These are phyloP conservation scores for Ambispora gerdemannii DNA, from an alignment of 192 early-diverging fungal genomes.

Conservation along the genomic window DNA sequence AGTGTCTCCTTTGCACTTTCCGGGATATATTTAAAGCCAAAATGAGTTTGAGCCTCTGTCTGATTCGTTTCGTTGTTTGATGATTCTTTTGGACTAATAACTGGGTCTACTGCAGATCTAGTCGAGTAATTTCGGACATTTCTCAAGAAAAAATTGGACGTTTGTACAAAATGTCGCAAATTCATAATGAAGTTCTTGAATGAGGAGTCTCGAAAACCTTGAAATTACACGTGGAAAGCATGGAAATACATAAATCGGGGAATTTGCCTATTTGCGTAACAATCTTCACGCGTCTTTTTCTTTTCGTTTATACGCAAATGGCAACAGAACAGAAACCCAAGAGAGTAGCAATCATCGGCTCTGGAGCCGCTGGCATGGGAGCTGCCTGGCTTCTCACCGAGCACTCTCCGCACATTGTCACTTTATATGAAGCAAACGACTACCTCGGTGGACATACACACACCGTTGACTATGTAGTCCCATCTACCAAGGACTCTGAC, in stretches of 20 bases:
- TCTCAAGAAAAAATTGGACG: too few species aligned
- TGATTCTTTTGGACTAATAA: background rate
- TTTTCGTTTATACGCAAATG: too few species aligned
- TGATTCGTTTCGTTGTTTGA: background rate
- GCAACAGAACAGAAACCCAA: constrained; percentile 1
- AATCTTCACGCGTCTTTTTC: too few species aligned
- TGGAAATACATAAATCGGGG: too few species aligned
- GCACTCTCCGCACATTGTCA: constrained; percentile 40
- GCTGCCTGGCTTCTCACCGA: constrained; percentile 55
- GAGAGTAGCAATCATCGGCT: constrained; percentile 25
- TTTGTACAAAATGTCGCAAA: too few species aligned
- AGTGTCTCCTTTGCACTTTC: constrained; percentile 84
- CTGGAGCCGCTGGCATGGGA: constrained; percentile 42
- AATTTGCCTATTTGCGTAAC: too few species aligned
- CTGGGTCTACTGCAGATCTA: too few species aligned
- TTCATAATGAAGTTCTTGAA: too few species aligned
- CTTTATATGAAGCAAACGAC: constrained; percentile 47
- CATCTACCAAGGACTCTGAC: constrained; percentile 26
- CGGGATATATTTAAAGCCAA: constrained; percentile 89
- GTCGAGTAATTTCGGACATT: too few species aligned
- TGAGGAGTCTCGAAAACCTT: too few species aligned
- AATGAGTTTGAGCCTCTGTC: constrained; percentile 67
- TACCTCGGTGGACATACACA: constrained; percentile 65
- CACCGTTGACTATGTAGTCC: constrained; percentile 50
- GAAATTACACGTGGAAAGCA: too few species aligned